These are phyloP conservation scores for apple (Malus domestica) DNA, from an alignment of 306 rosid genomes.

Conservation along the genomic window DNA sequence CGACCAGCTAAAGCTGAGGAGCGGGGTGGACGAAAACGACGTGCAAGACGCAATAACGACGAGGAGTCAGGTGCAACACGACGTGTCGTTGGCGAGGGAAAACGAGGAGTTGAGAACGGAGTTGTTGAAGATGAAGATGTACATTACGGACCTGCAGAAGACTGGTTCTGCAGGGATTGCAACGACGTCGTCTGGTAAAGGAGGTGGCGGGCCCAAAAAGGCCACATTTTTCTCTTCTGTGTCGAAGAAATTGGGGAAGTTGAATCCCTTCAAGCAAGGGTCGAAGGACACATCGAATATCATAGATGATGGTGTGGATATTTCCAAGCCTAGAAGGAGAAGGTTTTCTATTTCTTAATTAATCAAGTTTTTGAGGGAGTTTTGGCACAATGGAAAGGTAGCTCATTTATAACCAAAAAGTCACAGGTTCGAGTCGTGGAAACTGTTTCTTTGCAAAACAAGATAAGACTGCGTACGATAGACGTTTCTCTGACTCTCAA, in stretches of 20 bases:
- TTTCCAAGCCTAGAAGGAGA: conserved; percentile 72
- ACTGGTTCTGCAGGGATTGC: neutral
- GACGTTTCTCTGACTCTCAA: rapidly evolving
- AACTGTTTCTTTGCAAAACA: rapidly evolving
- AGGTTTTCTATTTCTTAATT: conserved; percentile 70
- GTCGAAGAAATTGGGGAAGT: conserved; percentile 61
- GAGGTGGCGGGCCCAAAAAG: conserved; percentile 13
- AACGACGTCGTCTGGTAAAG: conserved; percentile 26
- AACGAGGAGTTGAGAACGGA: conserved; percentile 65
- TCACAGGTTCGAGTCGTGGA: too few relatives aligned
- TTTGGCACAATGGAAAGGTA: neutral
- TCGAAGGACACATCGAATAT: conserved; percentile 65
- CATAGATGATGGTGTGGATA: conserved; percentile 40
- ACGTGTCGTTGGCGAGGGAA: conserved; percentile 66
- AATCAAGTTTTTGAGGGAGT: neutral
- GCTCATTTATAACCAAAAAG: rapidly evolving
- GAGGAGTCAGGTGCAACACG: conserved; percentile 57
- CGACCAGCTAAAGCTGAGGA: conserved; percentile 70
- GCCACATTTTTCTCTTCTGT: conserved; percentile 59
- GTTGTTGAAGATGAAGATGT: conserved; percentile 72
- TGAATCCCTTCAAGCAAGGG: conserved; percentile 76
- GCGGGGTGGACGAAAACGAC: conserved; percentile 38
- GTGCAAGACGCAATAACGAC: conserved; percentile 8
- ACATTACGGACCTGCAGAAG: conserved; percentile 51
- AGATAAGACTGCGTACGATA: too few relatives aligned